These are phyloP conservation scores for Protomyces lactucae-debilis DNA, from an alignment of 1,139 yeast species.

Conservation along the genomic window DNA sequence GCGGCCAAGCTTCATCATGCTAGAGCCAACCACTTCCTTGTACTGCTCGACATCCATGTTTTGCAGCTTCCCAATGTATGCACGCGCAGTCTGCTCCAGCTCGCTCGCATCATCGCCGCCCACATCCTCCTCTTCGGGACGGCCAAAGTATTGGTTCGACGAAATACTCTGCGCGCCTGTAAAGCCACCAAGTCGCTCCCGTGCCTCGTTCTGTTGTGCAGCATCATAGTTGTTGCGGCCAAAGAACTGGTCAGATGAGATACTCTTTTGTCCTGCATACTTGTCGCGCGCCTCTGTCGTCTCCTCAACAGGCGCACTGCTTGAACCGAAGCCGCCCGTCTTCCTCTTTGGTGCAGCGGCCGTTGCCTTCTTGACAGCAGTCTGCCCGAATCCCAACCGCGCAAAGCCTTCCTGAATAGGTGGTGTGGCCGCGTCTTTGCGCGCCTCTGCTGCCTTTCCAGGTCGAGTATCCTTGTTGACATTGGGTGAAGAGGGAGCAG, in stretches of 20 bases:
- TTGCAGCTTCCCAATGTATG: slow-evolving; percentile 21
- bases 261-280: slow-evolving; percentile 85
- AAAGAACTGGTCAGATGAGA: slow-evolving; percentile 73
- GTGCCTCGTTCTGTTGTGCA: slow-evolving; percentile 72
- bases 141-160: slow-evolving; percentile 88
- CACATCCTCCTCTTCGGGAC: slow-evolving; percentile 52
- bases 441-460: slow-evolving; percentile 1
- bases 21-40: slow-evolving; percentile 20
- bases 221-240: slow-evolving; percentile 85
- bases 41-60: slow-evolving; percentile 16
- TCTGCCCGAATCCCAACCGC: slow-evolving; percentile 79
- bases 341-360: slow-evolving; percentile 32
- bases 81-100: slow-evolving; percentile 20
- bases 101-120: slow-evolving; percentile 33
- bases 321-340: slow-evolving; percentile 40
- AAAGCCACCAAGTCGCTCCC: slow-evolving; percentile 67
- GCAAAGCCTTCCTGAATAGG: slow-evolving; percentile 69
- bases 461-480: slow-evolving; percentile 10
- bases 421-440: slow-evolving; percentile 37
- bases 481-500: not conserved
- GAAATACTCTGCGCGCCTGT: slow-evolving; percentile 87
- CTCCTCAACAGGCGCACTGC: slow-evolving; percentile 36
- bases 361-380: slow-evolving; percentile 37
- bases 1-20: slow-evolving; percentile 20
- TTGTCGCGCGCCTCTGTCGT: slow-evolving; percentile 48